Percentiles rank a stretch among this genome's conserved stretches.
Evolutionary conservation across 306 rosid genomes (phyloP).

Genomic region (Cucumis hystrix): DNA sequence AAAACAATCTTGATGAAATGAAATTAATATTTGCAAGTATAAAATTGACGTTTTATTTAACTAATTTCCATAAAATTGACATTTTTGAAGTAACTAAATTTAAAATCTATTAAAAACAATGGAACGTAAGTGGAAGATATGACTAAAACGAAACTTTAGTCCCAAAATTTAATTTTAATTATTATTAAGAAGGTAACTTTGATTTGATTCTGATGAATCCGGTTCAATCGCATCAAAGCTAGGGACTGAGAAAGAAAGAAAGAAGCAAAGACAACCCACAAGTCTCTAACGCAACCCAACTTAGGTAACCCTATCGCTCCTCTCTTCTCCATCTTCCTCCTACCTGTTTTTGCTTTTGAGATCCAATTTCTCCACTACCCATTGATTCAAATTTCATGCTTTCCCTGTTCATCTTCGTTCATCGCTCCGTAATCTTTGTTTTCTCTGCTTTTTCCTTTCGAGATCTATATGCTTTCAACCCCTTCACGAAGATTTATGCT

Average conservation of each 20-base stretch:
- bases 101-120: too few species aligned
- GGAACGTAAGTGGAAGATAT: too few species aligned
- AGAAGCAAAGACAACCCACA: neutral
- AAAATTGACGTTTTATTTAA: too few species aligned
- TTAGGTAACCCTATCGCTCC: slow-evolving; percentile 3
- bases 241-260: neutral
- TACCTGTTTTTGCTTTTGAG: neutral
- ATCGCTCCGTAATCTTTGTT: neutral
- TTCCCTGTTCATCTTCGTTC: neutral
- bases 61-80: too few species aligned
- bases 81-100: too few species aligned
- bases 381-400: neutral
- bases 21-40: too few species aligned
- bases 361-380: neutral
- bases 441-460: neutral
- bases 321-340: neutral
- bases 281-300: neutral
- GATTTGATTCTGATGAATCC: neutral
- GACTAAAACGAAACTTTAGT: too few species aligned
- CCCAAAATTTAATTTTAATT: too few species aligned
- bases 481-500: neutral
- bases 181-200: too few species aligned
- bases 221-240: neutral
- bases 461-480: neutral
- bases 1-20: too few species aligned